These are phyloP conservation scores for Cryptosporidium sp. DNA, from an alignment of 169 alveolate species.

Conservation along the genomic window DNA sequence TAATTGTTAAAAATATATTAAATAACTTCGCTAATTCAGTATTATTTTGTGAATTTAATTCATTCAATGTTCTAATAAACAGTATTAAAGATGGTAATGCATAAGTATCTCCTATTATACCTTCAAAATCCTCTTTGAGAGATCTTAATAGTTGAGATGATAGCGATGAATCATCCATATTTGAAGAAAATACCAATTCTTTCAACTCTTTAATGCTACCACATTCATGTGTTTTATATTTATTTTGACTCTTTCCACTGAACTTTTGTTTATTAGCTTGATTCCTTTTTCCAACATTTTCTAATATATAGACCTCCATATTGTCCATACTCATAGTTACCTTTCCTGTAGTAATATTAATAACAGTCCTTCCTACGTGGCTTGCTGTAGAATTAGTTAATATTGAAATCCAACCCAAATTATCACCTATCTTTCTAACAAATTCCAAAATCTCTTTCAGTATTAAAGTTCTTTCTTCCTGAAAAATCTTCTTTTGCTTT, in stretches of 20 bases:
- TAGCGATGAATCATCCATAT: background rate
- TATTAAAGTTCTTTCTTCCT: background rate
- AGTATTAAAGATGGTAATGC: conserved; percentile 45
- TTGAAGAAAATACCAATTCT: background rate
- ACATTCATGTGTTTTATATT: background rate
- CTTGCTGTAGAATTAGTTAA: conserved; percentile 45
- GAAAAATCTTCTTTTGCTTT: background rate
- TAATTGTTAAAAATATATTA: conserved; percentile 4
- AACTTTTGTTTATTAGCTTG: conserved; percentile 39
- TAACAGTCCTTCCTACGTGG: conserved; percentile 69
- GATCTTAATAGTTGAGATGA: conserved; percentile 25
- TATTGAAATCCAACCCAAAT: conserved; percentile 49
- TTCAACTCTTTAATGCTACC: background rate
- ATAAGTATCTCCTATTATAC: conserved; percentile 53
- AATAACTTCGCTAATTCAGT: background rate
- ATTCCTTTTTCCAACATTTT: conserved; percentile 54
- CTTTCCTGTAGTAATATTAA: conserved; percentile 19
- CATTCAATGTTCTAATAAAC: conserved; percentile 10
- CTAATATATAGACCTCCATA: conserved; percentile 40
- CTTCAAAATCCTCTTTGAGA: conserved; percentile 38
- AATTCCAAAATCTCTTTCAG: background rate
- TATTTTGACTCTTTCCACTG: conserved; percentile 22
- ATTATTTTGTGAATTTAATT: background rate
- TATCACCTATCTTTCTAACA: background rate
- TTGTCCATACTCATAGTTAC: conserved; percentile 29